These are phyloP conservation scores for Chaetomium fimeti DNA, from an alignment of 495 filamentous ascomycete genomes.

Conservation along the genomic window DNA sequence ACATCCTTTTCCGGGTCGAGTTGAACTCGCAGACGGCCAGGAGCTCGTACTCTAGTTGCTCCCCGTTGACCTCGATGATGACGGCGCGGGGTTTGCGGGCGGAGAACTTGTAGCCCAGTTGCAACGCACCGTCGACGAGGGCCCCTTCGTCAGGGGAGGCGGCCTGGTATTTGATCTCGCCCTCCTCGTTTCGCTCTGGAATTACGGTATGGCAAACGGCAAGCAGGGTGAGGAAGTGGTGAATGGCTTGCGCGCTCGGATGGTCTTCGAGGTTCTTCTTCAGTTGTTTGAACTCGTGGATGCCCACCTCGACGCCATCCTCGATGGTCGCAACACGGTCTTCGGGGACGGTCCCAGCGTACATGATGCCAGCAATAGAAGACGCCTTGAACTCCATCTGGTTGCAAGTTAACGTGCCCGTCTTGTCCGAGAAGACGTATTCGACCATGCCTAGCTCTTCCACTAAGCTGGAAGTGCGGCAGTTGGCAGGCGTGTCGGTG, in stretches of 20 bases:
- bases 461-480: conserved; percentile 91
- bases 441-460: conserved; percentile 98
- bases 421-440: conserved; percentile 99
- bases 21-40: conserved; percentile 98
- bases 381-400: conserved; percentile 99
- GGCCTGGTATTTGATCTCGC: conserved; percentile 92
- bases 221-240: conserved; percentile 86
- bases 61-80: conserved; percentile 68
- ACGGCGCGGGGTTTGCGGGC: conserved; percentile 87
- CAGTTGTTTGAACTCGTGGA: conserved; percentile 83
- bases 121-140: conserved; percentile 85
- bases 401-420: conserved; percentile 97
- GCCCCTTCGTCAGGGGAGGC: conserved; percentile 97
- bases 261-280: conserved; percentile 70
- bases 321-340: conserved; percentile 77
- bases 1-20: conserved; percentile 97
- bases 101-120: conserved; percentile 82
- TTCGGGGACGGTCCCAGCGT: conserved; percentile 89
- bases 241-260: conserved; percentile 65
- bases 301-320: conserved; percentile 73
- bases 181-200: conserved; percentile 75
- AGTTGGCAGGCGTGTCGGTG: conserved; percentile 92
- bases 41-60: conserved; percentile 81
- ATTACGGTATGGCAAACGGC: conserved; percentile 97
- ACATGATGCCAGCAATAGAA: conserved; percentile 89